These are phyloP conservation scores for Nemania sp. DNA, from an alignment of 2,329 filamentous ascomycete species.

Conservation along the genomic window DNA sequence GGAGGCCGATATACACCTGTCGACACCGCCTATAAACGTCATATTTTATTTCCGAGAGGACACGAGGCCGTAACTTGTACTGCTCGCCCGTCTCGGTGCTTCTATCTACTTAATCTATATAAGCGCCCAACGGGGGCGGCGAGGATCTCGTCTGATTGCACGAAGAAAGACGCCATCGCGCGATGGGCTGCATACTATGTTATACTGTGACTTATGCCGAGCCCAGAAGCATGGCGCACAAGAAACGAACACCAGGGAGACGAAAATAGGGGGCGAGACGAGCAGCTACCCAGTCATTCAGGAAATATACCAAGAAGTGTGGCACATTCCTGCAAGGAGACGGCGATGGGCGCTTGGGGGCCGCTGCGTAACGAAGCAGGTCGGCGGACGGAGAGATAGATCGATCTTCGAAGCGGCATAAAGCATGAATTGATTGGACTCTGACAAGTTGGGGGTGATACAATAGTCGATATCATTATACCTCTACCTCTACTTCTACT, in stretches of 20 bases:
- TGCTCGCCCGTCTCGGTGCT: background rate
- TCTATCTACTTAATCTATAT: background rate
- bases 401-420: conserved; percentile 9
- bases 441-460: conserved; percentile 13
- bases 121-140: conserved; percentile 19
- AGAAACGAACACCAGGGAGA: background rate
- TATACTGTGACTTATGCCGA: too few species aligned
- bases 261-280: background rate
- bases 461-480: conserved; percentile 12
- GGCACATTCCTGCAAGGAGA: conserved; percentile 19
- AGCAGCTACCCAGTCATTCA: background rate
- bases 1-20: background rate
- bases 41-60: too few species aligned
- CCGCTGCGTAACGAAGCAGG: conserved; percentile 13
- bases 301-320: conserved; percentile 6
- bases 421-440: conserved; percentile 22
- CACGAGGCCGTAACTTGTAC: background rate
- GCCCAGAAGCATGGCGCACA: background rate
- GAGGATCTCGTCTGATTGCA: conserved; percentile 2
- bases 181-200: background rate
- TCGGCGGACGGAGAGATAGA: conserved; percentile 16
- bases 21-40: background rate
- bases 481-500: too few species aligned
- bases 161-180: background rate
- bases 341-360: conserved; percentile 24